phyloP scores from a whole-genome alignment of 2,329 filamentous ascomycete species.

The Colletotrichum euphorbiae region DNA sequence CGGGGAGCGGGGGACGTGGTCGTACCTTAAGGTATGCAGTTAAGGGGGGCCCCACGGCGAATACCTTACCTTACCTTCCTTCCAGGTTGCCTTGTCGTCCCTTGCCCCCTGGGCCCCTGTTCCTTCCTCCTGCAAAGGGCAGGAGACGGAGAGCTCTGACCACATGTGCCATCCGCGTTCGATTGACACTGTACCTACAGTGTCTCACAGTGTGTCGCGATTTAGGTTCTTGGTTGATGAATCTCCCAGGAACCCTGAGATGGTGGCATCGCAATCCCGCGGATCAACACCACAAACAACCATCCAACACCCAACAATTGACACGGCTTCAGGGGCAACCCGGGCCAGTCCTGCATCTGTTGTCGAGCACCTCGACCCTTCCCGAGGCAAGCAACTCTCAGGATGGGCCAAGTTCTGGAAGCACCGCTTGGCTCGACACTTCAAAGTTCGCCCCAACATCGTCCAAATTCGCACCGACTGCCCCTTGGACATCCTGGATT shows the following conservation, averaged over 20 bases:
- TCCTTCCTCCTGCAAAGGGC: constrained; percentile 1
- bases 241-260: not conserved
- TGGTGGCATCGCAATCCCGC: not conserved
- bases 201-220: not conserved
- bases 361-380: not conserved
- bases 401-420: constrained; percentile 13
- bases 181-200: constrained; percentile 9
- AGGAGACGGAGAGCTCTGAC: constrained; percentile 23
- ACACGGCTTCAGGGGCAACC: not conserved
- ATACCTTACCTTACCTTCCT: not conserved
- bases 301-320: not conserved
- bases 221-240: not conserved
- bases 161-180: not conserved
- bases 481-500: constrained; percentile 2
- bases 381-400: not conserved
- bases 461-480: constrained; percentile 12
- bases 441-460: constrained; percentile 14
- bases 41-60: constrained; percentile 15
- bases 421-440: not conserved
- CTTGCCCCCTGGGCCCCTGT: not conserved
- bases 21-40: constrained; percentile 33
- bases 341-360: not conserved
- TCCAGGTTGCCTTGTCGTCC: not conserved
- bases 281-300: constrained; percentile 9
- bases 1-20: constrained; percentile 8